A percentile compares a stretch with the other conserved stretches of the same genome.
Conservation (phyloP, 108 stramenopile genomes). For the Phaeodactylum tricornutum region DNA sequence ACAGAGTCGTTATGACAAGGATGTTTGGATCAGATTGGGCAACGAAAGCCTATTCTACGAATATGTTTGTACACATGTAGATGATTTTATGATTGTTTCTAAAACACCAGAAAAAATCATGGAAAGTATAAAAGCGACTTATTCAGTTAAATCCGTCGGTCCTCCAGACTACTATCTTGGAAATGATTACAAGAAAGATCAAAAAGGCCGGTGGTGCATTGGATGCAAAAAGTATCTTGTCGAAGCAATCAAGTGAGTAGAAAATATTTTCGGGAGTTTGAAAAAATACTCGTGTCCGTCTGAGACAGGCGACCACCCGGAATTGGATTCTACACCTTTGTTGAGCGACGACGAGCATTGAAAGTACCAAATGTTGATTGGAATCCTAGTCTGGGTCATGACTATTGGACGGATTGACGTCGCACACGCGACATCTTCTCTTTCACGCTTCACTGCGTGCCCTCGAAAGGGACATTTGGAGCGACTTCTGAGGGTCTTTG, state of each 20-base stretch:
- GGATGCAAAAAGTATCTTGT: neutral
- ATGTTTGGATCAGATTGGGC: slow-evolving; percentile 7
- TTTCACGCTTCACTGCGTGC: slow-evolving; percentile 19
- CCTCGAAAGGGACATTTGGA: slow-evolving; percentile 33
- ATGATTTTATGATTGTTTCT: slow-evolving; percentile 15
- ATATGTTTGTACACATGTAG: slow-evolving; percentile 21
- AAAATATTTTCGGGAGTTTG: neutral
- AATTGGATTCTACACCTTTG: slow-evolving; percentile 15
- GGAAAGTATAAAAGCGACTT: neutral
- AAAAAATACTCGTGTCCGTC: slow-evolving; percentile 7
- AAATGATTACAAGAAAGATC: neutral
- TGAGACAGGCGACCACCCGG: slow-evolving; percentile 15
- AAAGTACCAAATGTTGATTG: slow-evolving; percentile 25
- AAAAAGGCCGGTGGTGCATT: neutral
- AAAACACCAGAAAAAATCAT: slow-evolving; percentile 1
- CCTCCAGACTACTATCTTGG: slow-evolving; percentile 3
- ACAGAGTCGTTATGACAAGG: slow-evolving; percentile 1
- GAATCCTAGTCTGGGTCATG: slow-evolving; percentile 20
- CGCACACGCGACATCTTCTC: slow-evolving; percentile 15
- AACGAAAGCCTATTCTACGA: slow-evolving; percentile 9
- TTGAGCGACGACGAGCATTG: slow-evolving; percentile 7
- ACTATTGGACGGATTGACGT: slow-evolving; percentile 34
- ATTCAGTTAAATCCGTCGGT: neutral
- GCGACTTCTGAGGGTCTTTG: slow-evolving; percentile 11
- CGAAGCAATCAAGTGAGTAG: neutral